phyloP scores from a whole-genome alignment of 2,329 filamentous ascomycete genomes.

The Cladosporium sp. region DNA sequence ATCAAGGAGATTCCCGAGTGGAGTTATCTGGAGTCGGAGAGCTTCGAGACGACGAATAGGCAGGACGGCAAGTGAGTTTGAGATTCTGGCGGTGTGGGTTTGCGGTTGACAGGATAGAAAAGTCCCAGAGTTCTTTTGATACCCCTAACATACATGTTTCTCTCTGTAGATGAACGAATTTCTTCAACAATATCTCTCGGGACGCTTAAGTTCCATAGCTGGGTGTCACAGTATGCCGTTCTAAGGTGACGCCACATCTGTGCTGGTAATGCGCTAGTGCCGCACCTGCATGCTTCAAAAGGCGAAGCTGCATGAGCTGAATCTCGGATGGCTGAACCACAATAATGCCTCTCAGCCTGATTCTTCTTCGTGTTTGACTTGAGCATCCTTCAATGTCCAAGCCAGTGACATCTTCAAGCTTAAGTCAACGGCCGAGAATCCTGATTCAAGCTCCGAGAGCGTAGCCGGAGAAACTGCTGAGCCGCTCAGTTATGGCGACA shows the following conservation, averaged over 20 bases:
- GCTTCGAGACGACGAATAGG: constrained; percentile 36
- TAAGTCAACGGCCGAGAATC: neutral
- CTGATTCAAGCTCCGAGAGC: neutral
- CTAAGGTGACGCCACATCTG: neutral
- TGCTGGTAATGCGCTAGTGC: neutral
- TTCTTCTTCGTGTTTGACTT: neutral
- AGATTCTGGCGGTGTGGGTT: neutral
- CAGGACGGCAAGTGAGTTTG: constrained; percentile 18
- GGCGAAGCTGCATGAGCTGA: neutral
- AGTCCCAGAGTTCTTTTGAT: neutral
- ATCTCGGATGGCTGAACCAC: neutral
- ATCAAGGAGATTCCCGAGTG: constrained; percentile 92
- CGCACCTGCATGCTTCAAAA: neutral
- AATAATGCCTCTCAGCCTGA: neutral
- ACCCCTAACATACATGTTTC: neutral
- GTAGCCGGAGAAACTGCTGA: neutral
- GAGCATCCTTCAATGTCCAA: neutral
- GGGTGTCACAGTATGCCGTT: neutral
- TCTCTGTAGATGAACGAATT: neutral
- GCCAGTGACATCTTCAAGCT: no score
- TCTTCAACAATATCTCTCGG: neutral
- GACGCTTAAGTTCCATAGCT: neutral
- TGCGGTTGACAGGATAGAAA: neutral
- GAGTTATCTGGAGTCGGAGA: constrained; percentile 47
- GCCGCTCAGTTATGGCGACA: neutral